Percentiles rank a stretch among this genome's conserved stretches.
phyloP scores from a whole-genome alignment of 2,329 filamentous ascomycete species.

The Alternaria burnsii region DNA sequence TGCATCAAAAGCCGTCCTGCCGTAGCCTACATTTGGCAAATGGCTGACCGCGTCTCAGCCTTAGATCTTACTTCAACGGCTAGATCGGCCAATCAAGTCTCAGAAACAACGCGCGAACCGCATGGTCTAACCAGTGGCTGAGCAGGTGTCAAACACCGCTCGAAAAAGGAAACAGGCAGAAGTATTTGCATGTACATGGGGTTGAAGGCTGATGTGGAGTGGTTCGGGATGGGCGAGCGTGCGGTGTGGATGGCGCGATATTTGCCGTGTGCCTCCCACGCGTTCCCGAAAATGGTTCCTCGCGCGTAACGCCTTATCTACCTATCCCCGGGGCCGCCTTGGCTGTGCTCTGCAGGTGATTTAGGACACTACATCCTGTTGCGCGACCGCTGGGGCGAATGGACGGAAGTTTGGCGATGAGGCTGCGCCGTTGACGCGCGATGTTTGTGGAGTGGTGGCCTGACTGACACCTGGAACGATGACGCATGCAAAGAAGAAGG shows the following conservation, averaged over 20 bases:
- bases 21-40: conserved; percentile 27
- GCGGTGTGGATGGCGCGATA: conserved; percentile 5
- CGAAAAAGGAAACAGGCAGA: conserved; percentile 9
- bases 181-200: not conserved
- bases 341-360: conserved; percentile 17
- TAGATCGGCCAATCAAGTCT: conserved; percentile 17
- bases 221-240: conserved; percentile 2
- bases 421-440: not conserved
- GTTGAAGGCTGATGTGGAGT: conserved; percentile 14
- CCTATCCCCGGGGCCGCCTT: conserved; percentile 6
- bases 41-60: conserved; percentile 33
- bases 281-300: conserved; percentile 13
- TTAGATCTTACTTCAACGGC: conserved; percentile 12
- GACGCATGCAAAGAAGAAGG: conserved; percentile 5
- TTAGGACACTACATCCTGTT: not conserved
- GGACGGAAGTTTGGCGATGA: not conserved
- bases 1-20: conserved; percentile 14
- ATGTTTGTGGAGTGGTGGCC: not conserved
- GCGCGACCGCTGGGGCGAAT: not conserved
- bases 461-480: conserved; percentile 1
- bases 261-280: conserved; percentile 20
- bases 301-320: conserved; percentile 7
- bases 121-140: conserved; percentile 2
- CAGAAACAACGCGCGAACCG: not conserved
- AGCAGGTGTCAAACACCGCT: conserved; percentile 7